Base-by-base conservation (phyloP, 2,329 filamentous ascomycete genomes). In the Diaporthe citri region DNA sequence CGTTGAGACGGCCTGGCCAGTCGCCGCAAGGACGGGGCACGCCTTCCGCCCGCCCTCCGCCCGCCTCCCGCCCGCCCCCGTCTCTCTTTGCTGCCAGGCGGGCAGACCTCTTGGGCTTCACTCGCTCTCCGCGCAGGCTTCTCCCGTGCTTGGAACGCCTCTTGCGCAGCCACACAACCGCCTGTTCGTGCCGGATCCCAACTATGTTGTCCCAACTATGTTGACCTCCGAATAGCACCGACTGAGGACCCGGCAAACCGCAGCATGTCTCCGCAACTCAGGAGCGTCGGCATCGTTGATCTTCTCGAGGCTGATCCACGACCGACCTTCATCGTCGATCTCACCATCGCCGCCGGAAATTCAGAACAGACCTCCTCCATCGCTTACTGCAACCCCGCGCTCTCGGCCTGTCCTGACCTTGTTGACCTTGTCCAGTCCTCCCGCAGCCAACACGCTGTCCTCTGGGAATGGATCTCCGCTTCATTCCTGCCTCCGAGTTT, bases 271-370 rank as follows among this genome's bases (percentile, higher is more conserved):
- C 74, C 71, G 57, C 75, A 73, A 71, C 74, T 77, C 66, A 66
- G 64, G 43, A 72, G 77, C 69, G 73, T 81, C 75, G 80, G 80
- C 78, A 79, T 85, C 74, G 77, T 84, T 79, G 83, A 85, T 74
- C 78, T 86, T 52, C 81, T 86, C 76, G 81, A 84, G 71, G 80
- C 79, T 72, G 84, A 86, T 74, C 81, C 82, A 36, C 80, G 85
- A 34, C 84, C 85, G 10, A 80, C 84, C 17, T 82, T 84, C 52
- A 79, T 83, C 64, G 77, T 82, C 76, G 75, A 79, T 76, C 69
- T 78, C 74, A 48, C 70, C 34, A 56, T 64, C 48, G 73, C 51
- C 48, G 70, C 77, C 52, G 43, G 67, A 13, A 36, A 43, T 59
- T 57, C 56, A 20, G 55, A 69, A 17, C 62, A 72, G 59, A 69